Evolutionary conservation across 768 basidiomycete species (phyloP), one percentile per base, ranked within the genome.

Genomic region (Hericium alpestre): DNA sequence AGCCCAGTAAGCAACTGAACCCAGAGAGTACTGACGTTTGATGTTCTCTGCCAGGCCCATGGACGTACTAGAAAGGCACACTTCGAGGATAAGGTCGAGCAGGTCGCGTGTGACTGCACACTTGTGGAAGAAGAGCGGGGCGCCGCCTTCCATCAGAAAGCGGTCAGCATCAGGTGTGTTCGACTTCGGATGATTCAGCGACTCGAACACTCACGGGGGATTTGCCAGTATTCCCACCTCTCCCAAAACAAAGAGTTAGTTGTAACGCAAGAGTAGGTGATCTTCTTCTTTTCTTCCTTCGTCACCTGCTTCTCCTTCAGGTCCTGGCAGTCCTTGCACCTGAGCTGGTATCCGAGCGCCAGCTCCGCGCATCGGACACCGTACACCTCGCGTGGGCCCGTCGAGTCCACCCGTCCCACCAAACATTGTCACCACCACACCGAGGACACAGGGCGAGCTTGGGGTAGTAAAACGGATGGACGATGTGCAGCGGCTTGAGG

Each of bases 401-500:
- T 62, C 0, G 57, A 41, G 10, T 57, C 57, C 65, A 65, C 9
- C 58, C 53, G 23, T 59, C 57, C 56, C 65, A 66, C 10, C 15
- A 20, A 2, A 57, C 43, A 15, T 56, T 23, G 22, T 18, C 53
- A 1, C 38, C 27, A 10, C 50, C 53, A 37, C 63, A 65, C 18
- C 27, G 40, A 1, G 61, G 64, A 32, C 64, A 65, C 11, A 18
- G 7, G 20, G 38, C 37, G 18, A 63, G 51, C 1, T 38, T 22
- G 0, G 61, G 57, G 39, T 60, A 65, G 53, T 57, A 67, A 39
- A 65, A 56, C 0, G 66, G 66, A 53, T 67, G 66, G 10, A 67
- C 53, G 7, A 66, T 54, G 37, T 57, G 60, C 7, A 66, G 54
- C 3, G 64, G 59, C 38, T 64, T 61, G 13, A 66, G 62, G 55